Evolutionary conservation across 2,329 filamentous ascomycete species (phyloP).

Genomic region (Fusarium continuum): DNA sequence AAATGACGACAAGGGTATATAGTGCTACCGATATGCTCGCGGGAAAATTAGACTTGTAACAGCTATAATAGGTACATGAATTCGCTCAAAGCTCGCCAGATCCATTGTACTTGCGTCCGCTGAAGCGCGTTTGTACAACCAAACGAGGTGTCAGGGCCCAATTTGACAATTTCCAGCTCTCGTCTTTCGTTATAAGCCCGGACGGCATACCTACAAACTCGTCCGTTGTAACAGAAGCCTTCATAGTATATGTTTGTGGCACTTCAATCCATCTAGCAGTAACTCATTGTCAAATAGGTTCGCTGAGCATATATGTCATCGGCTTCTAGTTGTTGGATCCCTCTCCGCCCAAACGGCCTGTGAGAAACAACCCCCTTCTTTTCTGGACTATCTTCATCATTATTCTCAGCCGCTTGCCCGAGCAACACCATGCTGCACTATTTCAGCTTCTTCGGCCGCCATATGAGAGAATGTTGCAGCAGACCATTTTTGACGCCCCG

Average conservation of each 20-base stretch:
- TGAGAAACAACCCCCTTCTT: slow-evolving; percentile 12
- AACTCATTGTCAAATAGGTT: slow-evolving; percentile 18
- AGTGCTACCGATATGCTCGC: not conserved
- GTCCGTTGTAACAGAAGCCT: slow-evolving; percentile 3
- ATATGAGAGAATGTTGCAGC: slow-evolving; percentile 15
- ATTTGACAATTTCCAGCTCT: slow-evolving; percentile 23
- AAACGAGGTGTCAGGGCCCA: no score
- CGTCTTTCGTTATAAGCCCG: not conserved
- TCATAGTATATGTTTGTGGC: slow-evolving; percentile 21
- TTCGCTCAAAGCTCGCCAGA: not conserved
- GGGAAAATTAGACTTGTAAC: not conserved
- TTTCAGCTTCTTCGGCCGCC: not conserved
- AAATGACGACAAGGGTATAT: not conserved
- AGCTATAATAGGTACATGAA: not conserved
- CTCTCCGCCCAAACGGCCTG: slow-evolving; percentile 3
- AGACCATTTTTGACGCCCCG: slow-evolving; percentile 11
- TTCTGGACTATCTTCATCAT: slow-evolving; percentile 36
- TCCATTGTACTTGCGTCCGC: not conserved
- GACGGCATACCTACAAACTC: slow-evolving; percentile 4
- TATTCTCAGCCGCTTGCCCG: slow-evolving; percentile 7
- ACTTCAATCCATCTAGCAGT: accelerated
- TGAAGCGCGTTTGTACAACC: no score
- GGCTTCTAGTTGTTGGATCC: slow-evolving; percentile 21
- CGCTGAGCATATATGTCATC: slow-evolving; percentile 25
- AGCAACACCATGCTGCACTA: not conserved